Percentiles rank a stretch among this genome's conserved stretches.
phyloP scores from a whole-genome alignment of 345 rosid genomes.

The Trapa incisa region DNA sequence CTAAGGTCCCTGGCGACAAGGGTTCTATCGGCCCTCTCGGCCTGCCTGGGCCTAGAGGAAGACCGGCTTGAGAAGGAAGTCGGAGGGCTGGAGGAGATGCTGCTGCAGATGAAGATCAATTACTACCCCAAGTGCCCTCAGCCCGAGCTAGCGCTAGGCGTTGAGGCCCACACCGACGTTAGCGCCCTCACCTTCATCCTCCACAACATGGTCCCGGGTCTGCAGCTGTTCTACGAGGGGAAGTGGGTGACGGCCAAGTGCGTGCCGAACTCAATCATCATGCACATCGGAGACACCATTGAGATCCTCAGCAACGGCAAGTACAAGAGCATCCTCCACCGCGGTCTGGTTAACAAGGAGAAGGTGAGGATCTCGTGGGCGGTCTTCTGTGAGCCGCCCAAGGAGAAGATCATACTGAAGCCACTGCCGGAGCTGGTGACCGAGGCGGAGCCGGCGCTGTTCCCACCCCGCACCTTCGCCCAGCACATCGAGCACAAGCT shows the following conservation, averaged over 20 bases:
- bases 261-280: conserved; percentile 80
- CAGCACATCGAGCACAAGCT: conserved; percentile 80
- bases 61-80: conserved; percentile 79
- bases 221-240: conserved; percentile 69
- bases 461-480: conserved; percentile 83
- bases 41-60: conserved; percentile 71
- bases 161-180: conserved; percentile 95
- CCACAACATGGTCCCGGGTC: conserved; percentile 98
- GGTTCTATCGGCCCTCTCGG: conserved; percentile 46
- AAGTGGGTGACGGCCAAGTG: conserved; percentile 91
- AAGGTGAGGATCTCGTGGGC: conserved; percentile 97
- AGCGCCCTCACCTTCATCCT: conserved; percentile 86
- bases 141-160: conserved; percentile 91
- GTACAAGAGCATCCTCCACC: conserved; percentile 88
- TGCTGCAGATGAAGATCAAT: conserved; percentile 84
- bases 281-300: conserved; percentile 88
- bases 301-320: conserved; percentile 90
- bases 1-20: conserved; percentile 56
- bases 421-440: conserved; percentile 63
- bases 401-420: conserved; percentile 79
- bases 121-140: conserved; percentile 93
- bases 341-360: conserved; percentile 86
- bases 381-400: conserved; percentile 89
- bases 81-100: conserved; percentile 76
- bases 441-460: conserved; percentile 53